A percentile compares a stretch with the other conserved stretches of the same genome.
phyloP scores from a whole-genome alignment of 108 stramenopile species.

The Cyclotella distinguenda region DNA sequence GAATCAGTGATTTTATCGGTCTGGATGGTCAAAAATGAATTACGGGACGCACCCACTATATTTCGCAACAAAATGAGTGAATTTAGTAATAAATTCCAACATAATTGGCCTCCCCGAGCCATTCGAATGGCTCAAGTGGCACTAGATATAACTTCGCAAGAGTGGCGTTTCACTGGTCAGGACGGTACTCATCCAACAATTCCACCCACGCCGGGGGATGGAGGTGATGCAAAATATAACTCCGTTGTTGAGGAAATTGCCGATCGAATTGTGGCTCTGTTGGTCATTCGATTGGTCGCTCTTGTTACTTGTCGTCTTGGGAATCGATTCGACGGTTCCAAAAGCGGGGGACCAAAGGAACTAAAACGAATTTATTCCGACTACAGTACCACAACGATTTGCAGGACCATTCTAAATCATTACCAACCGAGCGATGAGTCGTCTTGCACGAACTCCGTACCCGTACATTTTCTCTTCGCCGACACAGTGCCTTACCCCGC shows the following conservation, averaged over 20 bases:
- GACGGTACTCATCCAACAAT: neutral
- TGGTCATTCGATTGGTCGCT: slow-evolving; percentile 66
- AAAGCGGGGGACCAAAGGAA: neutral
- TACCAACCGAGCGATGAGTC: slow-evolving; percentile 32
- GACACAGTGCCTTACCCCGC: neutral
- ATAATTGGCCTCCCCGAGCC: slow-evolving; percentile 12
- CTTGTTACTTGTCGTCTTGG: slow-evolving; percentile 45
- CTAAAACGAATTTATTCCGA: slow-evolving; percentile 24
- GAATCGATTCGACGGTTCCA: neutral
- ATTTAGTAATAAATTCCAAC: slow-evolving; percentile 3
- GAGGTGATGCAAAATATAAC: neutral
- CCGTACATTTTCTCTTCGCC: neutral
- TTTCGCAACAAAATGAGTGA: too few relatives aligned
- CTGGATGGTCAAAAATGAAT: too few relatives aligned
- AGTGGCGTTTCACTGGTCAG: slow-evolving; percentile 14
- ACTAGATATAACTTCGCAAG: slow-evolving; percentile 11
- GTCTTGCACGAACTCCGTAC: neutral
- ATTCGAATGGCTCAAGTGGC: slow-evolving; percentile 23
- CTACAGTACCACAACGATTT: slow-evolving; percentile 34
- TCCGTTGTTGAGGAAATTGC: slow-evolving; percentile 12
- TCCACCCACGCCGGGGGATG: neutral
- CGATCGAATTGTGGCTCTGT: slow-evolving; percentile 60
- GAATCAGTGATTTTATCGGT: too few relatives aligned
- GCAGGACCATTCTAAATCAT: slow-evolving; percentile 5
- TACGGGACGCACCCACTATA: too few relatives aligned